Conservation (phyloP, 2,329 filamentous ascomycete species). For the Diaporthe citrichinensis region DNA sequence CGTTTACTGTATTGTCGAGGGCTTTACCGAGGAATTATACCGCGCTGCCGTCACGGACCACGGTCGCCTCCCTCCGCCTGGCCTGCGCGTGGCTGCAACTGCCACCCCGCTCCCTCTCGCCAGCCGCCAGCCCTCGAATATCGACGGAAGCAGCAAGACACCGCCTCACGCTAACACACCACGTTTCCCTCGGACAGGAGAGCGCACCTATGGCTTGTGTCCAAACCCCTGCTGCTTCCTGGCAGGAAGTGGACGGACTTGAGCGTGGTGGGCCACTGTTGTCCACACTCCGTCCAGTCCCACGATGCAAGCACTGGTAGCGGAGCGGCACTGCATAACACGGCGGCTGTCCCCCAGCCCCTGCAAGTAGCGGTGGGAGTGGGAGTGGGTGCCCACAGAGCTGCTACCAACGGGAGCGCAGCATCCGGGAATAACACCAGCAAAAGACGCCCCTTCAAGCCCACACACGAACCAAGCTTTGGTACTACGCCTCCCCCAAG, state of each 20-base stretch:
- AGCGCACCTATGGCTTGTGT: background rate
- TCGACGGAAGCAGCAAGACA: constrained; percentile 11
- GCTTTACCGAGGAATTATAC: constrained; percentile 12
- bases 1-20: constrained; percentile 8
- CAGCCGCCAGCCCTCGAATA: constrained; percentile 4
- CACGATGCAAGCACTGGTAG: constrained; percentile 18
- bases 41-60: constrained; percentile 5
- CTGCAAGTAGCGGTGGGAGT: constrained; percentile 28
- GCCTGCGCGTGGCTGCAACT: background rate
- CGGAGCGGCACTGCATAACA: constrained; percentile 12
- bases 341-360: constrained; percentile 8
- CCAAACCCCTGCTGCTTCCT: background rate
- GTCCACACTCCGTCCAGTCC: background rate
- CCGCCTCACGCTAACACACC: background rate
- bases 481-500: constrained; percentile 18
- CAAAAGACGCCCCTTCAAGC: constrained; percentile 2
- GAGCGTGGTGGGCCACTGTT: constrained; percentile 12
- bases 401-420: constrained; percentile 11
- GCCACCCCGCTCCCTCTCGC: background rate
- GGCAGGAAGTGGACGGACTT: constrained; percentile 4
- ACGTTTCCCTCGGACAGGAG: background rate
- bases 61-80: background rate
- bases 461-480: constrained; percentile 26
- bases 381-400: constrained; percentile 13
- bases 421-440: constrained; percentile 34